These are phyloP conservation scores for Tuber calosporum DNA, from an alignment of 495 filamentous ascomycete genomes.

Conservation along the genomic window DNA sequence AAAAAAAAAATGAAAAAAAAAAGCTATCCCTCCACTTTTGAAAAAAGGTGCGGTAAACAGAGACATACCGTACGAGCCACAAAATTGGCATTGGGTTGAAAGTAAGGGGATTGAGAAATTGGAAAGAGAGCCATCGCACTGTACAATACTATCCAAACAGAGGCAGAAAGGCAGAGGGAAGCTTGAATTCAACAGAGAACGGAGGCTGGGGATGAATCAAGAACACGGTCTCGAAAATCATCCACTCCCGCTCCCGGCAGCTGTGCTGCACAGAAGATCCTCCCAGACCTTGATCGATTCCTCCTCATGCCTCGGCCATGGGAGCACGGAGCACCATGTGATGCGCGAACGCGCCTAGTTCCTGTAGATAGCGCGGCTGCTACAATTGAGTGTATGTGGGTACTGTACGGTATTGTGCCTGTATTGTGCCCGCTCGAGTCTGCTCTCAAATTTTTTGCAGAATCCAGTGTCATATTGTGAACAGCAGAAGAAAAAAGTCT, in stretches of 20 bases:
- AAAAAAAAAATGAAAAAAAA: neutral
- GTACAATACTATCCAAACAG: neutral
- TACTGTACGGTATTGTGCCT: neutral
- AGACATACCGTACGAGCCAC: neutral
- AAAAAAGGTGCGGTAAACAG: neutral
- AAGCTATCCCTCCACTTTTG: neutral
- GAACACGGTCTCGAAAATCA: neutral
- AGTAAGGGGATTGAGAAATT: neutral
- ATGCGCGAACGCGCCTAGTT: neutral
- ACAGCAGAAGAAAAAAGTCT: neutral
- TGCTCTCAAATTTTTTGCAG: neutral
- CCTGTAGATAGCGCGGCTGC: neutral
- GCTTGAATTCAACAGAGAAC: neutral
- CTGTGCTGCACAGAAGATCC: neutral
- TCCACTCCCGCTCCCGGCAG: neutral
- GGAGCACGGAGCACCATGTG: neutral
- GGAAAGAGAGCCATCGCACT: neutral
- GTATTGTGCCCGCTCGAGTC: neutral
- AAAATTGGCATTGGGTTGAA: neutral
- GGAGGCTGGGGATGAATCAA: neutral
- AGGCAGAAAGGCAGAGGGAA: neutral
- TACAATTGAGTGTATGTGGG: neutral
- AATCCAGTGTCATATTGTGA: neutral
- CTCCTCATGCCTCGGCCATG: neutral
- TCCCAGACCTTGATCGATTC: neutral